Conservation (phyloP, 2,329 filamentous ascomycete species). For the Ascosphaera acerosa region DNA sequence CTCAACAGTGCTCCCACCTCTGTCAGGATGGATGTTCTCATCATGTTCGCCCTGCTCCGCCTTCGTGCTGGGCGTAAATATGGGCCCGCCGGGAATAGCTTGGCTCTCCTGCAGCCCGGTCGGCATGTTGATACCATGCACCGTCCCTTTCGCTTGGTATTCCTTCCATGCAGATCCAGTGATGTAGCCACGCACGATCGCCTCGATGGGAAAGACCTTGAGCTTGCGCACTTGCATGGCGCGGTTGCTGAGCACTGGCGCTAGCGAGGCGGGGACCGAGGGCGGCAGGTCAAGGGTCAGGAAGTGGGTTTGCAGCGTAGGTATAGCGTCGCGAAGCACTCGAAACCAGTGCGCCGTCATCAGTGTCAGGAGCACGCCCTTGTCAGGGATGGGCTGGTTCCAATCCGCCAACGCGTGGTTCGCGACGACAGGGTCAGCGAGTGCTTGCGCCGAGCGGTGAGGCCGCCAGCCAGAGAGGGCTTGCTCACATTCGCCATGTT, state of each 20-base stretch:
- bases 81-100: slow-evolving; percentile 36
- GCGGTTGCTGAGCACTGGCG: slow-evolving; percentile 31
- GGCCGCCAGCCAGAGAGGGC: slow-evolving; percentile 11
- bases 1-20: too few relatives aligned
- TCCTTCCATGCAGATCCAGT: slow-evolving; percentile 67
- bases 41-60: slow-evolving; percentile 55
- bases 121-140: slow-evolving; percentile 50
- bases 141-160: slow-evolving; percentile 46
- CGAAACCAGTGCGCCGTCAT: slow-evolving; percentile 45
- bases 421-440: neutral
- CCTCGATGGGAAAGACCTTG: slow-evolving; percentile 53
- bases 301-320: slow-evolving; percentile 37
- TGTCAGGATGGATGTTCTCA: slow-evolving; percentile 57
- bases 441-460: neutral
- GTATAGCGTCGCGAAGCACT: slow-evolving; percentile 30
- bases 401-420: neutral
- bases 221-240: slow-evolving; percentile 55
- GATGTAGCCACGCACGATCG: slow-evolving; percentile 74
- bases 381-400: slow-evolving; percentile 40
- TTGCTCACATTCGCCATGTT: slow-evolving; percentile 48
- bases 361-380: slow-evolving; percentile 40
- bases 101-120: slow-evolving; percentile 44
- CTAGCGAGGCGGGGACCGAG: slow-evolving; percentile 23
- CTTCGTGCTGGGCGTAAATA: slow-evolving; percentile 70
- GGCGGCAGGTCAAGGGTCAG: slow-evolving; percentile 31